Conservation (phyloP, 768 basidiomycete species). For the Cantharellus cinnabarinus region DNA sequence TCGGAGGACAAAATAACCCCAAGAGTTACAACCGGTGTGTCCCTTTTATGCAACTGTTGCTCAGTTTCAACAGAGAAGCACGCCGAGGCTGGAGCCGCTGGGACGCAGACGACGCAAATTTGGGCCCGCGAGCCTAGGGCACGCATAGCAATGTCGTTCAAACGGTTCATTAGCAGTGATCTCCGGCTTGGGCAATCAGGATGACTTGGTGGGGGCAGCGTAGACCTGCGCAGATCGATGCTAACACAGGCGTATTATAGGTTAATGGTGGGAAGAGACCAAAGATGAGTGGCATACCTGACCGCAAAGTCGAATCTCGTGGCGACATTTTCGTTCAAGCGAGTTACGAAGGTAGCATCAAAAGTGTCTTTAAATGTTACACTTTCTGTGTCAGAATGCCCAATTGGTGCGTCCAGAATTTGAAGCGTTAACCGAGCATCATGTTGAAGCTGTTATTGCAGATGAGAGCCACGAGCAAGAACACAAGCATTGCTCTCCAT, state of each 20-base stretch:
- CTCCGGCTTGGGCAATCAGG: too few species aligned
- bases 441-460: slow-evolving; percentile 33
- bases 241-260: too few species aligned
- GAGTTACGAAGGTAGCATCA: slow-evolving; percentile 38
- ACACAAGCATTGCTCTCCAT: not conserved
- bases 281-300: slow-evolving; percentile 22
- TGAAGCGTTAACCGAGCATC: slow-evolving; percentile 63
- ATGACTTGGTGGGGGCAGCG: too few species aligned
- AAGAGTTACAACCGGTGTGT: slow-evolving; percentile 29
- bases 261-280: not conserved
- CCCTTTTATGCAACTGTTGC: not conserved
- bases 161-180: slow-evolving; percentile 8
- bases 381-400: too few species aligned
- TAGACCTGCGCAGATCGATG: too few species aligned
- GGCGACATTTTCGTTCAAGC: too few species aligned
- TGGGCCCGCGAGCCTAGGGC: slow-evolving; percentile 59
- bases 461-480: not conserved
- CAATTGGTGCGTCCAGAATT: slow-evolving; percentile 24
- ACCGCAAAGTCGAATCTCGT: slow-evolving; percentile 45
- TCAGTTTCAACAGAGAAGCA: not conserved
- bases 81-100: slow-evolving; percentile 3
- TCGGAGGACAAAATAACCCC: slow-evolving; percentile 57
- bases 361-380: slow-evolving; percentile 36
- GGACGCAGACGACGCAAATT: slow-evolving; percentile 23
- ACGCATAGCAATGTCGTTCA: slow-evolving; percentile 21